Conservation (phyloP, 106 monocot genomes). For the Phalaenopsis equestris region DNA sequence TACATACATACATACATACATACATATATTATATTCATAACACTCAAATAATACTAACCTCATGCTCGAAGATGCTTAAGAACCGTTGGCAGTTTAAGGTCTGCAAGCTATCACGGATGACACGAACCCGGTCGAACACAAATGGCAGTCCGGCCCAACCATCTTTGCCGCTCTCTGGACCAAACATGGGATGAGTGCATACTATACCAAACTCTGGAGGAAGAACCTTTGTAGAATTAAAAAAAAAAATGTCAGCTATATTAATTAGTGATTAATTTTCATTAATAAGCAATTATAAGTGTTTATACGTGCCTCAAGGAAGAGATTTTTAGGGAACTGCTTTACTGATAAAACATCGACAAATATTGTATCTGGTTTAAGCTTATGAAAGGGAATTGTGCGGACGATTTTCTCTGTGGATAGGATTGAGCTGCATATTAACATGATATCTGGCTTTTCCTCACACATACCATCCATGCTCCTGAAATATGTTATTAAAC, state of each 20-base stretch:
- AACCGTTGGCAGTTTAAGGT: slow-evolving; percentile 32
- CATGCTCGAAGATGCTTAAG: slow-evolving; percentile 40
- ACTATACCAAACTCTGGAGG: slow-evolving; percentile 48
- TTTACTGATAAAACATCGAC: slow-evolving; percentile 63
- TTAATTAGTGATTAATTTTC: not conserved
- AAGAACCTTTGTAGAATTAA: slow-evolving; percentile 21
- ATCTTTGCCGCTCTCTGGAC: slow-evolving; percentile 67
- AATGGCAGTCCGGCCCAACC: slow-evolving; percentile 50
- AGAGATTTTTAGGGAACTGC: slow-evolving; percentile 59
- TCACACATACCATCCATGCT: slow-evolving; percentile 41
- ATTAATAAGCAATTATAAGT: not conserved
- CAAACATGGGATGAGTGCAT: slow-evolving; percentile 80
- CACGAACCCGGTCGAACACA: slow-evolving; percentile 48
- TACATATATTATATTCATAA: too few species aligned
- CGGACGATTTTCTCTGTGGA: slow-evolving; percentile 49
- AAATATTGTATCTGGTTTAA: slow-evolving; percentile 43
- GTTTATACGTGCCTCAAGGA: slow-evolving; percentile 32
- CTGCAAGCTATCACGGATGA: slow-evolving; percentile 16
- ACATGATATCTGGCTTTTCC: slow-evolving; percentile 40
- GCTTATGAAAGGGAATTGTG: slow-evolving; percentile 34
- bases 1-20: too few species aligned
- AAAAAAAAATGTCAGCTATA: not conserved
- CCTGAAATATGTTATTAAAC: not conserved
- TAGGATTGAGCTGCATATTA: slow-evolving; percentile 55
- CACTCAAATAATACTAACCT: slow-evolving; percentile 17